These are phyloP conservation scores for Pleurotus ostreatus DNA, from an alignment of 768 basidiomycete species.

Conservation along the genomic window DNA sequence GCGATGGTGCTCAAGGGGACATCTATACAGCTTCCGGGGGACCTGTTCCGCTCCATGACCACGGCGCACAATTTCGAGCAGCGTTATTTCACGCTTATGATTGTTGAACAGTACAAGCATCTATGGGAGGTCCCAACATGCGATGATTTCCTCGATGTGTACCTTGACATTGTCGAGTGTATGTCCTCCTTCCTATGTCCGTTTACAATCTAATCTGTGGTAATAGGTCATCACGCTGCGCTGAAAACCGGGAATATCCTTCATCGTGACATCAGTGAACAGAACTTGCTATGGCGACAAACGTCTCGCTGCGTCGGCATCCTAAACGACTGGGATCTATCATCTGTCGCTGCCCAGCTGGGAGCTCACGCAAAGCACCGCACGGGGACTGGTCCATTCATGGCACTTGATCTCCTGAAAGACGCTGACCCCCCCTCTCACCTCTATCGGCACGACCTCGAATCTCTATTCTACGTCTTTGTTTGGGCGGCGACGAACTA, in stretches of 20 bases:
- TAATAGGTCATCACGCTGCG: constrained; percentile 21
- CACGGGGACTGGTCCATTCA: constrained; percentile 25
- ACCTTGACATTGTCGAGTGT: constrained; percentile 28
- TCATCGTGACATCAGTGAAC: constrained; percentile 26
- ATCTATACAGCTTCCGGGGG: constrained; percentile 11
- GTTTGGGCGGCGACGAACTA: constrained; percentile 18
- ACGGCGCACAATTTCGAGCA: constrained; percentile 3
- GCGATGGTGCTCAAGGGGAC: neutral
- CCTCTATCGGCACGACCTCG: constrained; percentile 22
- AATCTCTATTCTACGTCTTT: constrained; percentile 22
- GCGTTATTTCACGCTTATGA: constrained; percentile 15
- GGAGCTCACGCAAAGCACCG: constrained; percentile 8
- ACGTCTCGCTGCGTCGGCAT: constrained; percentile 15
- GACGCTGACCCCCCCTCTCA: constrained; percentile 11
- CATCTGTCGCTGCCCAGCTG: constrained; percentile 7
- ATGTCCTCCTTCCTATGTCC: constrained; percentile 2
- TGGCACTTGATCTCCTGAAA: constrained; percentile 21
- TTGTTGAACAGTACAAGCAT: constrained; percentile 15
- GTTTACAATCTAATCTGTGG: neutral
- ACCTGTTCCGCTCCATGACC: neutral
- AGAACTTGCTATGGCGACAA: constrained; percentile 23
- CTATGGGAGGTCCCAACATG: constrained; percentile 17
- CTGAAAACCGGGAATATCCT: constrained; percentile 17
- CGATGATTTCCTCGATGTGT: constrained; percentile 22
- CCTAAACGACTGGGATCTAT: constrained; percentile 25